These are phyloP conservation scores for Tolypocladium amazonense DNA, from an alignment of 2,329 filamentous ascomycete genomes.

Conservation along the genomic window DNA sequence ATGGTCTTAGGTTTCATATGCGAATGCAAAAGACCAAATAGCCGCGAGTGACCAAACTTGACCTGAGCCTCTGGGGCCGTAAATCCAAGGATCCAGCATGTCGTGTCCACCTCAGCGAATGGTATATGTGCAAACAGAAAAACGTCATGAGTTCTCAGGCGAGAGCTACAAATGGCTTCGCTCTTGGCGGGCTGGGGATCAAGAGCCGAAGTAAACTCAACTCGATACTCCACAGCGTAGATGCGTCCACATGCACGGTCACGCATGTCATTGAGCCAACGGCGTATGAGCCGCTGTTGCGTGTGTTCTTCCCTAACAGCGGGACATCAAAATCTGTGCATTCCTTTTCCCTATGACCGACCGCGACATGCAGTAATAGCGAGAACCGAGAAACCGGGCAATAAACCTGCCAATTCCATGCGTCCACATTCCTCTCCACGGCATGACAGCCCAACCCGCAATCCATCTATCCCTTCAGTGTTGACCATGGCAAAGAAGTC, in stretches of 20 bases:
- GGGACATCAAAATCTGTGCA: slow-evolving; percentile 25
- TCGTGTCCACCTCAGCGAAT: not conserved
- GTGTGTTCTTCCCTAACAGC: slow-evolving; percentile 2
- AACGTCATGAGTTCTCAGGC: too few species aligned
- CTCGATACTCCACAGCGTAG: not conserved
- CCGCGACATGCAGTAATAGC: slow-evolving; percentile 34
- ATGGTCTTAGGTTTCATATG: not conserved
- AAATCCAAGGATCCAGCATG: not conserved
- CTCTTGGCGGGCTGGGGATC: not conserved
- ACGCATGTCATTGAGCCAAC: not conserved
- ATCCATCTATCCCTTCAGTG: not conserved
- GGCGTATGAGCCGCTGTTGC: not conserved
- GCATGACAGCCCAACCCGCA: not conserved
- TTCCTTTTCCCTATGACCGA: slow-evolving; percentile 37
- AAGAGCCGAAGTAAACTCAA: not conserved
- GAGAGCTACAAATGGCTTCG: not conserved
- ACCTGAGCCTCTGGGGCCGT: not conserved
- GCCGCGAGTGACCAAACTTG: not conserved
- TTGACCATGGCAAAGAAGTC: not conserved
- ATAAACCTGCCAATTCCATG: slow-evolving; percentile 19
- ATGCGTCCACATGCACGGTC: not conserved
- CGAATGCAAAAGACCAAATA: not conserved
- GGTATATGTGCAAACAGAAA: not conserved
- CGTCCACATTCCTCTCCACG: slow-evolving; percentile 7
- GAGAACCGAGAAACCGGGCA: slow-evolving; percentile 25